phyloP scores from a whole-genome alignment of 495 filamentous ascomycete genomes.

The Neurospora sp. region DNA sequence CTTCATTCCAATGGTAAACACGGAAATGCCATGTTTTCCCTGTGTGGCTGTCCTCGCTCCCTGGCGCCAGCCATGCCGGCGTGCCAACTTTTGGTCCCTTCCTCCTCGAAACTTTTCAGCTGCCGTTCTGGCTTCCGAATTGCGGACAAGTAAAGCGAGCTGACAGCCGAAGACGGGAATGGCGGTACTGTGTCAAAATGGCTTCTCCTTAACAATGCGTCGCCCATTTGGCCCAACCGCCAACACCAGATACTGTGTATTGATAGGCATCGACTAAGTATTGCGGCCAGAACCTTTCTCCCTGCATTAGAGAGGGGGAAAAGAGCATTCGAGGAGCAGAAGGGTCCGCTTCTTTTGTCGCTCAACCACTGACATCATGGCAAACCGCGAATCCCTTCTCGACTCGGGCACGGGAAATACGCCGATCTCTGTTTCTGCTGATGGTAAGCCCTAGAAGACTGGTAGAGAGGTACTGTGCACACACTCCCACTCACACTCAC shows the following conservation, averaged over 20 bases:
- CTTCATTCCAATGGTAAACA: constrained; percentile 8
- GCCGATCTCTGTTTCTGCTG: constrained; percentile 1
- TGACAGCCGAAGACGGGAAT: background rate
- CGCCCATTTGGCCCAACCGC: background rate
- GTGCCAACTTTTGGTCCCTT: constrained; percentile 12
- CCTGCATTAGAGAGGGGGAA: background rate
- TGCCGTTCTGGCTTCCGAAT: background rate
- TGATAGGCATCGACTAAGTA: background rate
- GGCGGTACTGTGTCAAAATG: background rate
- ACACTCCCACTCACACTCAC: background rate
- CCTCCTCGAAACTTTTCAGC: background rate
- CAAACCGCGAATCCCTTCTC: constrained; percentile 3
- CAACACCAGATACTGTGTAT: background rate
- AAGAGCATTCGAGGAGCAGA: background rate
- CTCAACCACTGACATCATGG: constrained; percentile 24
- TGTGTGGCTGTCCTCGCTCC: background rate
- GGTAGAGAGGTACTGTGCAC: background rate
- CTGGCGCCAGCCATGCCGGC: constrained; percentile 1
- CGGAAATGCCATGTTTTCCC: constrained; percentile 7
- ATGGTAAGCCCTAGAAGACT: background rate
- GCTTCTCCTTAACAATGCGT: background rate
- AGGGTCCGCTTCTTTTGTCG: constrained; percentile 1
- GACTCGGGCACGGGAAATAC: background rate
- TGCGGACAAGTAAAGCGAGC: background rate
- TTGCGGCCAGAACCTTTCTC: background rate